Evolutionary conservation across 805 yeast genomes (phyloP), one percentile per base, ranked within the genome.

Genomic region (Metschnikowia proteae): DNA sequence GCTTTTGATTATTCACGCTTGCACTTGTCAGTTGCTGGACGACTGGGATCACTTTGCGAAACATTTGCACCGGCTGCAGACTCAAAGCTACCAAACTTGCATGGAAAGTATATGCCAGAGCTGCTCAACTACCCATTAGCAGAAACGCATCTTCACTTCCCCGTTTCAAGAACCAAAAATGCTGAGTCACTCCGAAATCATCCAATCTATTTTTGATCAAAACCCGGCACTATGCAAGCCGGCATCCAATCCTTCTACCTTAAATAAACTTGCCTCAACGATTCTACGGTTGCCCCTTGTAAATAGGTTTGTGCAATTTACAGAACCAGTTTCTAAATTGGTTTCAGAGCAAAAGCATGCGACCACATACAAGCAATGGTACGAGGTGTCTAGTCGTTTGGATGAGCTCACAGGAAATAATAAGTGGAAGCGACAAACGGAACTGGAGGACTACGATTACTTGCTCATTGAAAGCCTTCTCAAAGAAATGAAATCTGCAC

Each of bases 391-490:
- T 6, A 60, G 74, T 25, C 64, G 79, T 50, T 70, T 92, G 27
- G 99, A 92, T 61, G 72, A 71, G 27, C 60, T 86, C 13, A 72
- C 82, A 47, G 82, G 83, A 22, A 79, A 82, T 54, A 81, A 84
- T 46, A 60, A 66, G 11, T 92, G 99, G 99, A 90, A 90, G 60
- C 59, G 68, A 13, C 68, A 74, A 43, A 74, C 73, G 3, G 82
- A 78, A 51, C 80, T 89, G 1, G 73, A 76, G n/a, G 65, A 86
- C 25, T 94, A 89, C 61, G 97, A 94, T 66, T 82, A 81, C 60
- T 72, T 79, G 47, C 67, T 86, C 39, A 78, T 94, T 1, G 67
- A 69, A 50, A 64, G 65, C 7, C 68, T 82, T 49, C 68, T 88
- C 39, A 54, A 59, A 4, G 84, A 83, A 48, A 69, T 94, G 73